phyloP scores from a whole-genome alignment of 73 alveolate species.

The Tetrahymena elliotti region DNA sequence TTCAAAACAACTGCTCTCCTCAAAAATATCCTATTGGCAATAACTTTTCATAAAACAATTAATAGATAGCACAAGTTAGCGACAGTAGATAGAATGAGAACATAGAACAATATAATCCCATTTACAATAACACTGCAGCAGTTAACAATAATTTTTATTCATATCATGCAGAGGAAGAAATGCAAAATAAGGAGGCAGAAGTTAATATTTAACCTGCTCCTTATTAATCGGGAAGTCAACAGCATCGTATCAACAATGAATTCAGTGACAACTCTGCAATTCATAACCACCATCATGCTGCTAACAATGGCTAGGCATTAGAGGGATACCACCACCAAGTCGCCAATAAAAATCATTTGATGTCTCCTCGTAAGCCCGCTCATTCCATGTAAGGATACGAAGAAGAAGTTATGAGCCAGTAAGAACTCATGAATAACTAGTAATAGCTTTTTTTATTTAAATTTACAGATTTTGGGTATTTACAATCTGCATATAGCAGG shows the following conservation, averaged over 20 bases:
- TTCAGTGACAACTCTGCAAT: background rate
- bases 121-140: background rate
- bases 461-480: background rate
- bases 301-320: background rate
- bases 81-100: background rate
- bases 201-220: background rate
- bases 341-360: background rate
- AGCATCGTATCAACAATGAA: background rate
- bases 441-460: background rate
- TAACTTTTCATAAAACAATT: background rate
- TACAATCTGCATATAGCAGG: background rate
- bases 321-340: background rate
- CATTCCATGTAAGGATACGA: background rate
- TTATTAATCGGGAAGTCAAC: background rate
- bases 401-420: background rate
- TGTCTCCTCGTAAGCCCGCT: background rate
- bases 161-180: background rate
- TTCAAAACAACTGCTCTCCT: background rate
- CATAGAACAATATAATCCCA: background rate
- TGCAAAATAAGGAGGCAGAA: background rate
- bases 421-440: background rate
- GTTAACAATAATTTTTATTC: background rate
- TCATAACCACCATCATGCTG: background rate
- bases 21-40: background rate
- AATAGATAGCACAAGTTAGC: background rate